Base-by-base conservation (phyloP, 495 filamentous ascomycete species). In the Barbatosphaeria neglecta region DNA sequence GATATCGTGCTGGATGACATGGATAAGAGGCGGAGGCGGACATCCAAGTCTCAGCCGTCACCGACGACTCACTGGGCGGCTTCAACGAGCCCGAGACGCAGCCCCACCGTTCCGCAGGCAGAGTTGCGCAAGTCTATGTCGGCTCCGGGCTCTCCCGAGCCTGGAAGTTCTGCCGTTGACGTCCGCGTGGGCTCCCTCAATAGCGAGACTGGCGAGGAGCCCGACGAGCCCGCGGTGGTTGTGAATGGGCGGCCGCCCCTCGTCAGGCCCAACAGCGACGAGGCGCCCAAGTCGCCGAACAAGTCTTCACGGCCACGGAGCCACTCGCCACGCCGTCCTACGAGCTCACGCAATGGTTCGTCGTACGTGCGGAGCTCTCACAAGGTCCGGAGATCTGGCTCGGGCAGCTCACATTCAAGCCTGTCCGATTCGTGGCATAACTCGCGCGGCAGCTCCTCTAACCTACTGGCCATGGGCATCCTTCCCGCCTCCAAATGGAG, bases 1-100 rank as follows among this genome's bases (percentile, higher is more conserved):
- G 80, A 90, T 45, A 90, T 98, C 53, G 92, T 98, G 19, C 64
- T 97, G 50, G 92, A 98, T 57, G 92, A 98, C 59, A 90, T 93
- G 73, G 88, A 96, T 58, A 87, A 84, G 65, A 77, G 92, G 38
- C 80, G 92, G 16, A 78, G 86, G 41, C 81, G 92, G 22, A 92
- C 90, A 3, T 84, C 88, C 46, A 96, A 94, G 63, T 71, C 77
- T 10, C 86, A 89, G 47, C 72, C 78, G 22, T 93, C 90, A 3
- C 86, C 90, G 25, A 77, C 79, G 16, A 65, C 78, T 19, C 74
- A 77, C 2, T 84, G 81, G 74, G 69, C 78, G 15, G 73, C 75
- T 41, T 68, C 76, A 4, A 59, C 77, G 15, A 84, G 78, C 53
- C 79, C 80, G 6, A 66, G 68, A 33, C 64, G 72, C 33, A 76